phyloP scores from a whole-genome alignment of 2,329 filamentous ascomycete species.

The Scolecobasidium constrictum region DNA sequence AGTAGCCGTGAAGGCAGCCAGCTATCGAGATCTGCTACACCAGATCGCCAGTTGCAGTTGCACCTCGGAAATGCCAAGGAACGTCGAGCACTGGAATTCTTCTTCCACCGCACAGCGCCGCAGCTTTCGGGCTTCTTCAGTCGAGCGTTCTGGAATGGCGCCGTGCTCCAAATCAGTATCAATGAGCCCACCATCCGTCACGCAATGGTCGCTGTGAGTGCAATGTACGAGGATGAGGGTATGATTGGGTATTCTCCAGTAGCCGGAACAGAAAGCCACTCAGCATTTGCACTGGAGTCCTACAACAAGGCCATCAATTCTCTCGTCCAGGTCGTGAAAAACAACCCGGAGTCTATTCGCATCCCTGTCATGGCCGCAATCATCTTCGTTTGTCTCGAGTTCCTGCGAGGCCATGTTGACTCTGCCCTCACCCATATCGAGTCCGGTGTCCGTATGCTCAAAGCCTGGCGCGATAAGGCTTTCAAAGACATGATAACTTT shows the following conservation, averaged over 20 bases:
- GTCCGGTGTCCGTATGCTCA: constrained; percentile 7
- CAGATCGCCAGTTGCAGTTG: constrained; percentile 1
- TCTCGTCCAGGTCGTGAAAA: constrained; percentile 1
- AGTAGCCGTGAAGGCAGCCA: neutral
- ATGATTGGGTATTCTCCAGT: constrained; percentile 2
- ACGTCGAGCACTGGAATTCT: constrained; percentile 7
- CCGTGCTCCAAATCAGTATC: constrained; percentile 7
- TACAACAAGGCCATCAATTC: constrained; percentile 7
- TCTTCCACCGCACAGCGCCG: constrained; percentile 5
- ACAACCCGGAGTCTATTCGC: constrained; percentile 1
- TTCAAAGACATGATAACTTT: neutral
- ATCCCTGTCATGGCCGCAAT: constrained; percentile 8
- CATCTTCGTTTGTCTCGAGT: constrained; percentile 10
- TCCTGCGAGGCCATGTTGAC: constrained; percentile 7
- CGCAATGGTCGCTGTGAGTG: constrained; percentile 7
- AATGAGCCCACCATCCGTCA: constrained; percentile 6
- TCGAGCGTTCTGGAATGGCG: constrained; percentile 4
- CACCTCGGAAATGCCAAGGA: neutral
- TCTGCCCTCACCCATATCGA: constrained; percentile 8
- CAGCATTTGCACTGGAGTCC: constrained; percentile 3
- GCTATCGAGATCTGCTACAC: neutral
- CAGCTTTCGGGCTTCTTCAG: constrained; percentile 5
- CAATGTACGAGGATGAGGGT: constrained; percentile 5
- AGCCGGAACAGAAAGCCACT: neutral
- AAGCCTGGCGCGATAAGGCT: constrained; percentile 3